Percentiles rank a stretch among this genome's conserved stretches.
phyloP scores from a whole-genome alignment of 129 eudicot species.

The Pulicaria dysenterica region DNA sequence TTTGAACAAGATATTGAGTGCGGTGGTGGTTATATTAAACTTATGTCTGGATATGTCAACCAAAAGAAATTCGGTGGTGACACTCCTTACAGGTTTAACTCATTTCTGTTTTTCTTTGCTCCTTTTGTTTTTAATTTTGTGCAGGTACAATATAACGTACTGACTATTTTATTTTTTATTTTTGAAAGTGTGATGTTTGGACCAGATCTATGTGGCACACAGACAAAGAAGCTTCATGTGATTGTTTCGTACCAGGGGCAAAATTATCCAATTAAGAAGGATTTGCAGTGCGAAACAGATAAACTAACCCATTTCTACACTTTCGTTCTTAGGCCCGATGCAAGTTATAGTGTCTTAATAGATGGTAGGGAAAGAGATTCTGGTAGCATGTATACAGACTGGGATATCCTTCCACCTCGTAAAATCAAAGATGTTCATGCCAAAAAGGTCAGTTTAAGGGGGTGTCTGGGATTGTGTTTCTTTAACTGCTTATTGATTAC shows the following conservation, averaged over 20 bases:
- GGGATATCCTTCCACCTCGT: slow-evolving; percentile 98
- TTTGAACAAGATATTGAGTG: slow-evolving; percentile 89
- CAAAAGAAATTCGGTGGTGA: slow-evolving; percentile 96
- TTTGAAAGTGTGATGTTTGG: slow-evolving; percentile 90
- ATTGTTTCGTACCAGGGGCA: slow-evolving; percentile 95
- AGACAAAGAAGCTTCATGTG: slow-evolving; percentile 95
- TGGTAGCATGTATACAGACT: slow-evolving; percentile 96
- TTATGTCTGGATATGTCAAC: slow-evolving; percentile 78
- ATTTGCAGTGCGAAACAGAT: slow-evolving; percentile 94
- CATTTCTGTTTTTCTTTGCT: not conserved
- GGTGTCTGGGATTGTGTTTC: too few relatives aligned
- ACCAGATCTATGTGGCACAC: slow-evolving; percentile 95
- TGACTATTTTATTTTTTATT: slow-evolving; percentile 23
- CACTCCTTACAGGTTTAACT: slow-evolving; percentile 84
- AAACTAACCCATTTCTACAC: slow-evolving; percentile 97
- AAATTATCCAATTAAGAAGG: slow-evolving; percentile 93
- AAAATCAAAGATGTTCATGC: slow-evolving; percentile 79
- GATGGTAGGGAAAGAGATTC: slow-evolving; percentile 97
- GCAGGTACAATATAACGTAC: not conserved
- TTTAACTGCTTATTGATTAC: too few relatives aligned
- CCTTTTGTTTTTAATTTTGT: not conserved
- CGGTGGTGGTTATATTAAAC: slow-evolving; percentile 94
- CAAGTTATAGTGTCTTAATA: slow-evolving; percentile 76
- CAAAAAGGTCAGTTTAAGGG: slow-evolving; percentile 61
- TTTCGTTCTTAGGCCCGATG: slow-evolving; percentile 92